Percentiles rank a stretch among this genome's conserved stretches.
phyloP scores from a whole-genome alignment of 257 asterid species.

The Jasminum sambac region DNA sequence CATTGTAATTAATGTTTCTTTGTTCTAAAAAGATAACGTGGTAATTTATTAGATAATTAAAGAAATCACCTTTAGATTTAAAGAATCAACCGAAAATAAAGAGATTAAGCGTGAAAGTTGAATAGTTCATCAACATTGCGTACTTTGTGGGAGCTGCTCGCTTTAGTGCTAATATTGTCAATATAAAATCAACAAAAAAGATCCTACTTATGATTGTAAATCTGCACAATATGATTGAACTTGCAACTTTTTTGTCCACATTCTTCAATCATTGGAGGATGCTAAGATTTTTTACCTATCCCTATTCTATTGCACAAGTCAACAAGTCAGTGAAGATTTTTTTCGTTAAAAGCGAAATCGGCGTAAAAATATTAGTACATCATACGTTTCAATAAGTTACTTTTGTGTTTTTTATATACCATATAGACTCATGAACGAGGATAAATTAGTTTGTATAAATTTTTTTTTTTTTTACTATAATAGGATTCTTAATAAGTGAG shows the following conservation, averaged over 20 bases:
- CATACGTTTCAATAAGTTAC: no score
- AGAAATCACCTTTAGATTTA: not conserved
- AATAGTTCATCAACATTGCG: constrained; percentile 1
- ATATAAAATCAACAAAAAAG: not conserved
- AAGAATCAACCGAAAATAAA: no score
- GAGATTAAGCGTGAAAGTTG: not conserved
- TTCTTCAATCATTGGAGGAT: constrained; percentile 8
- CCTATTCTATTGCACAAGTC: not conserved
- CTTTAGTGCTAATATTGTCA: not conserved
- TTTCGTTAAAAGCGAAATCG: not conserved
- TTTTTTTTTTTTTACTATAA: no score
- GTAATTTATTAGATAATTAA: no score
- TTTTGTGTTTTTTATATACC: no score
- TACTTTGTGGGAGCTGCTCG: not conserved
- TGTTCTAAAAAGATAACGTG: no score
- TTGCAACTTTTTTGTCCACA: constrained; percentile 4
- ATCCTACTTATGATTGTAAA: constrained; percentile 19
- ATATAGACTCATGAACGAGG: no score
- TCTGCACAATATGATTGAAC: constrained; percentile 4
- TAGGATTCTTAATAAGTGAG: no score
- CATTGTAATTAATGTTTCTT: no score
- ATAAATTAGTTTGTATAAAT: no score
- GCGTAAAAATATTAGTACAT: no score
- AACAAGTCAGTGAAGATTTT: not conserved
- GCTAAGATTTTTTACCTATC: constrained; percentile 11